These are phyloP conservation scores for Solanum neorickii DNA, from an alignment of 257 asterid genomes.

Conservation along the genomic window DNA sequence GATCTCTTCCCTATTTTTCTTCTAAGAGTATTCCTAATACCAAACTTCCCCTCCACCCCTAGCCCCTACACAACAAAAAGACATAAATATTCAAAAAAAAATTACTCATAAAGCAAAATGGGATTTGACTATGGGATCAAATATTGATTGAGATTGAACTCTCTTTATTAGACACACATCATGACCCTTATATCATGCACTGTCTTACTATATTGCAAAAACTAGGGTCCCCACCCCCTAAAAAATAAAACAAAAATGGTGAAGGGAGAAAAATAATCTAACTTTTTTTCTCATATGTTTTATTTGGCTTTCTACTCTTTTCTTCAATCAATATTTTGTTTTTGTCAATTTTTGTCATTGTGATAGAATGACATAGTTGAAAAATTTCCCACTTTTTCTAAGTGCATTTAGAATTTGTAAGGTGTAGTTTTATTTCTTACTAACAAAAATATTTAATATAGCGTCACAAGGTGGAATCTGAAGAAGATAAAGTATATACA, in stretches of 20 bases:
- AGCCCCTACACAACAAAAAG: not conserved
- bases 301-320: not conserved
- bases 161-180: constrained; percentile 82
- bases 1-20: not conserved
- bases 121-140: constrained; percentile 30
- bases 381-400: not conserved
- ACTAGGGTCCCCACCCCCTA: constrained; percentile 20
- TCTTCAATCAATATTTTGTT: not conserved
- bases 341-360: not conserved
- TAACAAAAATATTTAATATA: not conserved
- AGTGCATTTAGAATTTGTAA: not conserved
- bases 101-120: constrained; percentile 9
- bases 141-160: constrained; percentile 47
- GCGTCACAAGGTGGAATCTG: not conserved
- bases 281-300: not conserved
- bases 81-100: not conserved
- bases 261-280: not conserved
- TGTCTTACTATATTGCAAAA: constrained; percentile 44
- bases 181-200: constrained; percentile 73
- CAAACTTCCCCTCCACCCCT: not conserved
- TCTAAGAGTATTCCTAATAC: not conserved
- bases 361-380: not conserved
- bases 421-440: not conserved
- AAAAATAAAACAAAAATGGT: not conserved
- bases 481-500: not conserved